A percentile compares a stretch with the other conserved stretches of the same genome.
Conservation (phyloP, 768 basidiomycete genomes). For the Rhizopogon vinicolor region DNA sequence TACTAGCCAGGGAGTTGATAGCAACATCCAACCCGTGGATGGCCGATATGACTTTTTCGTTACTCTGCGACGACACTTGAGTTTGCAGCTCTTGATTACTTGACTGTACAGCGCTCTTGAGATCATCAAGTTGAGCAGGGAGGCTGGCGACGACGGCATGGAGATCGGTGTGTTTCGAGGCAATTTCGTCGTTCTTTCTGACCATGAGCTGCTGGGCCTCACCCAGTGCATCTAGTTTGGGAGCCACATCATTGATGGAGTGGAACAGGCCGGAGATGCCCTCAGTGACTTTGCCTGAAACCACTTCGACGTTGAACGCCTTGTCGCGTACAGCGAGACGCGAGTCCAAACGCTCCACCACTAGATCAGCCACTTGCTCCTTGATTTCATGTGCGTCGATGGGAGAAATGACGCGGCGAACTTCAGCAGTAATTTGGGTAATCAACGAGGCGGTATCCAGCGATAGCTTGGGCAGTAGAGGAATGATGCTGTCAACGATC, state of each 20-base stretch:
- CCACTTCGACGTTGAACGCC: conserved; percentile 54
- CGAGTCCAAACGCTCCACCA: conserved; percentile 81
- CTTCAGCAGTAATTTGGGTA: conserved; percentile 58
- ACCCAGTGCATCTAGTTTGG: conserved; percentile 35
- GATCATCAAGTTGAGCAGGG: conserved; percentile 40
- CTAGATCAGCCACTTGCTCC: conserved; percentile 85
- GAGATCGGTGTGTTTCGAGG: conserved; percentile 36
- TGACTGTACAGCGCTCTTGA: conserved; percentile 37
- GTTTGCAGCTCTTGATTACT: conserved; percentile 18
- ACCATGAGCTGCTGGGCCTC: conserved; percentile 39
- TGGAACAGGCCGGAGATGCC: conserved; percentile 41
- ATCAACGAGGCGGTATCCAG: conserved; percentile 55
- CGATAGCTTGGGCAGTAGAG: conserved; percentile 49
- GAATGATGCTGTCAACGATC: conserved; percentile 69
- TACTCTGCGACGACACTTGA: conserved; percentile 9
- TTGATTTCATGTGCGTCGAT: conserved; percentile 85
- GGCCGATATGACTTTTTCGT: conserved; percentile 26
- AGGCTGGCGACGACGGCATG: conserved; percentile 40
- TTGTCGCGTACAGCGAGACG: conserved; percentile 76
- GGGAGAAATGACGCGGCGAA: conserved; percentile 66
- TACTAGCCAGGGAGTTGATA: conserved; percentile 45
- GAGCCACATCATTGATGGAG: conserved; percentile 35
- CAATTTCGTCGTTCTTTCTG: conserved; percentile 33
- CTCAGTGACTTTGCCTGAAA: conserved; percentile 54
- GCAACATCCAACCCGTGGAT: conserved; percentile 43